Conservation (phyloP, 2,329 filamentous ascomycete species). For the Fusarium sp. region DNA sequence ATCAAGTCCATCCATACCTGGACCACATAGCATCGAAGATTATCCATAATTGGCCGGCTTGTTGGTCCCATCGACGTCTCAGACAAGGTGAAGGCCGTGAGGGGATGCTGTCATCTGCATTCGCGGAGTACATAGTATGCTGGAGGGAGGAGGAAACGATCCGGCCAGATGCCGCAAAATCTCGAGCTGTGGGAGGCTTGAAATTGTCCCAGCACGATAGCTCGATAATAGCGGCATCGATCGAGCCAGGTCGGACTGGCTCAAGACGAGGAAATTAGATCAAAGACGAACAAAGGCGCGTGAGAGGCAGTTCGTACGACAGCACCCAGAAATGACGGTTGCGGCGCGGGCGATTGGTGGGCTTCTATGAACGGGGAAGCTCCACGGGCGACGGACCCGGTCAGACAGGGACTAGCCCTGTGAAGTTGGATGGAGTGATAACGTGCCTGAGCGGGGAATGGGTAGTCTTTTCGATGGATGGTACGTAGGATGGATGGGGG, state of each 20-base stretch:
- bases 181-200: not conserved
- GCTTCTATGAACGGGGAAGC: slow-evolving; percentile 16
- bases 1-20: slow-evolving; percentile 1
- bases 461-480: slow-evolving; percentile 5
- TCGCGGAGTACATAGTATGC: not conserved
- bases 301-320: slow-evolving; percentile 38
- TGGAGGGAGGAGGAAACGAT: not conserved
- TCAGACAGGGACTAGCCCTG: slow-evolving; percentile 33
- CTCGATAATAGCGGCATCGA: slow-evolving; percentile 3
- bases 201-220: slow-evolving; percentile 3
- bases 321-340: slow-evolving; percentile 31
- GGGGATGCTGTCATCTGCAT: slow-evolving; percentile 17
- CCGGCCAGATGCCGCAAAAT: not conserved
- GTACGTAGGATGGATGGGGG: slow-evolving; percentile 13
- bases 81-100: slow-evolving; percentile 21
- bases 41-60: slow-evolving; percentile 6
- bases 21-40: slow-evolving; percentile 1
- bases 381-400: not conserved
- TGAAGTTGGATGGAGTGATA: slow-evolving; percentile 17
- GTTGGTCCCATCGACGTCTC: slow-evolving; percentile 21
- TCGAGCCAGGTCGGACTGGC: slow-evolving; percentile 11
- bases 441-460: slow-evolving; percentile 15
- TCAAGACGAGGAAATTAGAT: slow-evolving; percentile 28
- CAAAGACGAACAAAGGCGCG: slow-evolving; percentile 21
- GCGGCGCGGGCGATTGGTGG: slow-evolving; percentile 37